Percentiles rank a stretch among this genome's conserved stretches.
phyloP scores from a whole-genome alignment of 768 basidiomycete genomes.

The Cyclocybe cylindracea region DNA sequence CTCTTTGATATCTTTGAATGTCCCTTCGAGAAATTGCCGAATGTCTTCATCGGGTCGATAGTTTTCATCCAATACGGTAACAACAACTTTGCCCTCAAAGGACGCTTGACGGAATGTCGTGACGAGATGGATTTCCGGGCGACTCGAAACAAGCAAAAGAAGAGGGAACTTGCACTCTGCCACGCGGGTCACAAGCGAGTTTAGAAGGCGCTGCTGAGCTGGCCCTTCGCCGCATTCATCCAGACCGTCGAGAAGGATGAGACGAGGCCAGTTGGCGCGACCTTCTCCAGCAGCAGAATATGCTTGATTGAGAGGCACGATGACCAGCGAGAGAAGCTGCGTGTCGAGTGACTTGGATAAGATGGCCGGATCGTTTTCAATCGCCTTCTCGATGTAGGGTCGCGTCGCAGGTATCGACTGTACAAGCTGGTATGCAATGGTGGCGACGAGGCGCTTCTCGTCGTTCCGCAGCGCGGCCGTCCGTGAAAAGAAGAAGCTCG shows the following conservation, averaged over 20 bases:
- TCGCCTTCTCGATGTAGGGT: constrained; percentile 3
- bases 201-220: too few species aligned
- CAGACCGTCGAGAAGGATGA: constrained; percentile 5
- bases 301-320: constrained; percentile 1
- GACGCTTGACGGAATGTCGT: background rate
- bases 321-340: constrained; percentile 3
- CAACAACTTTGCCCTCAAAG: background rate
- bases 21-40: background rate
- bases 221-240: constrained; percentile 1
- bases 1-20: background rate
- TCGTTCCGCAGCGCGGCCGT: background rate
- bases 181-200: too few species aligned
- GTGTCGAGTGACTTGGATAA: constrained; percentile 5
- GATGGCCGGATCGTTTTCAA: constrained; percentile 6
- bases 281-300: background rate
- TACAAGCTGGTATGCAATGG: constrained; percentile 4
- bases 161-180: background rate
- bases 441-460: background rate
- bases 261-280: background rate
- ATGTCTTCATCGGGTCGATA: constrained; percentile 6
- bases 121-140: constrained; percentile 6
- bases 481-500: constrained; percentile 5
- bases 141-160: constrained; percentile 11
- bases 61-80: constrained; percentile 1
- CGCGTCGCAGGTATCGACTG: background rate